A percentile compares a stretch with the other conserved stretches of the same genome.
These are phyloP conservation scores for Camelina sativa DNA, from an alignment of 345 rosid genomes.

Conservation along the genomic window DNA sequence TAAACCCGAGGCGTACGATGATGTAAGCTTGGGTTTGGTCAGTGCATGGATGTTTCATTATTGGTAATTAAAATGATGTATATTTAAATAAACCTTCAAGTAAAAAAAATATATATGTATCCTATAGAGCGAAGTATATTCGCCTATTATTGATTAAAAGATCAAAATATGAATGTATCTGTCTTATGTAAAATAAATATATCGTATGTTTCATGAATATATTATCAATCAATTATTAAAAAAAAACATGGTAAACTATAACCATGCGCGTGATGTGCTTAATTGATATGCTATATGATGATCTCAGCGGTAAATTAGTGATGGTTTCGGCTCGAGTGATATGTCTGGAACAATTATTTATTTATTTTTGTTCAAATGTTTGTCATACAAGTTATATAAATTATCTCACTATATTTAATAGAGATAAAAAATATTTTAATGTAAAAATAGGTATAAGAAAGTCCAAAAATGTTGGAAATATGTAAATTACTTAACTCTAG, in stretches of 20 bases:
- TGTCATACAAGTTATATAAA: neutral
- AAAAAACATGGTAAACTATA: too few relatives aligned
- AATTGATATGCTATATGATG: neutral
- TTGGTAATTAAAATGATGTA: conserved; percentile 1
- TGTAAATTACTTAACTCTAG: neutral
- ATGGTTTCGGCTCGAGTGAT: neutral
- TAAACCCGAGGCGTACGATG: conserved; percentile 50
- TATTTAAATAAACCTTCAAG: conserved; percentile 18
- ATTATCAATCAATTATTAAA: too few relatives aligned
- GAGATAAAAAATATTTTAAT: neutral
- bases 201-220: conserved; percentile 7
- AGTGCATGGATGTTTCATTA: conserved; percentile 24
- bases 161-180: conserved; percentile 16
- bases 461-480: conserved; percentile 1
- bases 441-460: neutral
- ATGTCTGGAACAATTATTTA: neutral
- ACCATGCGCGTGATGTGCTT: neutral
- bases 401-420: neutral
- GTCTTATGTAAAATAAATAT: conserved; percentile 17
- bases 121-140: conserved; percentile 28
- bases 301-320: neutral
- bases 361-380: neutral
- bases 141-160: conserved; percentile 19
- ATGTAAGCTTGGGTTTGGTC: conserved; percentile 27
- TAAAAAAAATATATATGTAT: neutral